Evolutionary conservation across 2,329 filamentous ascomycete genomes (phyloP), one percentile per base, ranked within the genome.

Genomic region (Stachybotrys elegans): DNA sequence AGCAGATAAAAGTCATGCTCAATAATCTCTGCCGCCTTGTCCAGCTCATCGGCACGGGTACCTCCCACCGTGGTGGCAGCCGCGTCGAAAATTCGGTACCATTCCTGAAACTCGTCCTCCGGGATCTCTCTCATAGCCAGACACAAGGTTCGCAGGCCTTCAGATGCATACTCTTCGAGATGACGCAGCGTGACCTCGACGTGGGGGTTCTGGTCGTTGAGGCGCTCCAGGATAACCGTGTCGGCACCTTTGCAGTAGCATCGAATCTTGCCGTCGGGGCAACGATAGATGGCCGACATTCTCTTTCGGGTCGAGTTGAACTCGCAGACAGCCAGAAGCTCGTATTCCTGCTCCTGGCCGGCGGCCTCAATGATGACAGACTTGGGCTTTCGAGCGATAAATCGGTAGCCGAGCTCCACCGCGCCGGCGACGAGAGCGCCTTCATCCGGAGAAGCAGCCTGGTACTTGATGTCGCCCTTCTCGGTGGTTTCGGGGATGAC

Each of bases 211-310:
- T 93, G 79, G 32, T 86, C 78, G 51, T 84, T 82, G 13, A 98
- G 74, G 17, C 94, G 86, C 64, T 98, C 94, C 43, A 98, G 71
- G 54, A 98, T 98, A 41, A 98, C 93, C 2, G 93, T 98, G 63
- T 98, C 93, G 37, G 93, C 93, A 56, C 93, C 93, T 69, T 98
- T 98, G 69, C 85, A 92, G 67, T 96, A 98, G 56, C 89, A 83
- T 41, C 93, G 78, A 47, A 98, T 86, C 69, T 93, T 95, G 50
- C 93, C 93, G 68, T 97, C 92, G 0, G 93, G 93, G 59, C 92
- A 96, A 43, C 94, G 83, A 71, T 94, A 96, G 53, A 98, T 94
- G 19, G 92, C 88, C 7, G 93, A 97, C 93, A 98, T 98, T 53
- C 93, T 79, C 71, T 98, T 98, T 57, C 93, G 79, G 17, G 66